Evolutionary conservation across 2,329 filamentous ascomycete genomes (phyloP).

Genomic region (Leptosphaerulina australis): DNA sequence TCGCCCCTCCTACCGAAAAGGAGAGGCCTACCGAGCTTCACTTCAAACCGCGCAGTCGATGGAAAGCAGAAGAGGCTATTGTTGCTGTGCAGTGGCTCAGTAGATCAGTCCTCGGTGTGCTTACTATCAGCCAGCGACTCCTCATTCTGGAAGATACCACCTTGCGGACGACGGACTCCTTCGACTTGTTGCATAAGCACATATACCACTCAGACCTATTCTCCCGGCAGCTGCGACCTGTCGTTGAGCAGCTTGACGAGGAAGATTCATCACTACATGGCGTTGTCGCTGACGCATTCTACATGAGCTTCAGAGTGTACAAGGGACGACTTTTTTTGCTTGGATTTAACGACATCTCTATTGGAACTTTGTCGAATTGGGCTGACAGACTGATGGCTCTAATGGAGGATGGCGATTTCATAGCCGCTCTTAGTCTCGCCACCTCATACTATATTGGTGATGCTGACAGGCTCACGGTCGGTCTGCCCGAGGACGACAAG

Average conservation of each 20-base stretch:
- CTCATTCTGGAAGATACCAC: constrained; percentile 85
- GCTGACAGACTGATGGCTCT: constrained; percentile 89
- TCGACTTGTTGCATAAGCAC: constrained; percentile 88
- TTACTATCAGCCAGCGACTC: constrained; percentile 92
- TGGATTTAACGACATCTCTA: constrained; percentile 90
- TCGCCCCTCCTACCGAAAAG: constrained; percentile 65
- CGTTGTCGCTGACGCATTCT: constrained; percentile 94
- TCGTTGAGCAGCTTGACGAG: constrained; percentile 89
- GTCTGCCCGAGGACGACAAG: constrained; percentile 80
- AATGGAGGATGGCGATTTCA: constrained; percentile 97
- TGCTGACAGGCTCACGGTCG: constrained; percentile 92
- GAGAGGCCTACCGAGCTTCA: constrained; percentile 78
- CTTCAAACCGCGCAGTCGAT: constrained; percentile 83
- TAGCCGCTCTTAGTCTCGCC: constrained; percentile 86
- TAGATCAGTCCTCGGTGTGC: constrained; percentile 84
- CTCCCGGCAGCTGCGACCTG: constrained; percentile 78
- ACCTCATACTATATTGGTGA: constrained; percentile 91
- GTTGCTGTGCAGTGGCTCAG: constrained; percentile 97
- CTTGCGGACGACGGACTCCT: constrained; percentile 91
- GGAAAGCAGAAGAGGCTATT: constrained; percentile 93
- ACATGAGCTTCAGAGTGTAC: constrained; percentile 96
- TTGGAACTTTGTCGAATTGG: constrained; percentile 95
- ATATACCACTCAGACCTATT: constrained; percentile 93
- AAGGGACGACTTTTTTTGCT: constrained; percentile 92
- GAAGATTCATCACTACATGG: constrained; percentile 90